phyloP scores from a whole-genome alignment of 495 filamentous ascomycete species.

The Daldinia vernicosa region DNA sequence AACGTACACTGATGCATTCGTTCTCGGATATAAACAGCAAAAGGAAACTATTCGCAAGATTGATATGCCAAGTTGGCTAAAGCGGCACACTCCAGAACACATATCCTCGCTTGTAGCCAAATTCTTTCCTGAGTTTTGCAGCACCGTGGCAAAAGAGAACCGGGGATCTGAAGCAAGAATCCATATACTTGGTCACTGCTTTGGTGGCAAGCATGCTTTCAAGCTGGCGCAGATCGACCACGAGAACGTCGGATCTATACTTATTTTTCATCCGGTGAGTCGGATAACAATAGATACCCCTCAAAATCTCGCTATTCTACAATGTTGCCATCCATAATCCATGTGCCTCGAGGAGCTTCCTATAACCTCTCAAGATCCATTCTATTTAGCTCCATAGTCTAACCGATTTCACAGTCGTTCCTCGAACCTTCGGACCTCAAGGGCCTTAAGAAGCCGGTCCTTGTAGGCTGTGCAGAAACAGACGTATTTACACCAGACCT shows the following conservation, averaged over 20 bases:
- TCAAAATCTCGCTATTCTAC: not conserved
- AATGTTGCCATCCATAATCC: not conserved
- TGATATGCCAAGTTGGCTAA: conserved; percentile 17
- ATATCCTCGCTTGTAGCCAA: conserved; percentile 10
- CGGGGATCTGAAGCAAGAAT: not conserved
- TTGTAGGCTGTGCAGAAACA: conserved; percentile 20
- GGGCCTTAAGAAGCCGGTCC: conserved; percentile 6
- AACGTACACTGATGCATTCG: not conserved
- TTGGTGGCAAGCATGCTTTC: conserved; percentile 25
- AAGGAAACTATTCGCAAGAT: conserved; percentile 23
- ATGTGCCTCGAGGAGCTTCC: not conserved
- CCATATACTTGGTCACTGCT: conserved; percentile 19
- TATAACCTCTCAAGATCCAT: not conserved
- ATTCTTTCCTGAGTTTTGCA: conserved; percentile 12
- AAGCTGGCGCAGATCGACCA: conserved; percentile 10
- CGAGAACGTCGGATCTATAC: conserved; percentile 8
- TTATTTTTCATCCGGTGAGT: conserved; percentile 21
- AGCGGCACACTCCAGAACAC: conserved; percentile 4
- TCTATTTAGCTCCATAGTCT: not conserved
- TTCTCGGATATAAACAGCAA: not conserved
- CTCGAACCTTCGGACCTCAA: conserved; percentile 10
- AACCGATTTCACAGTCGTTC: conserved; percentile 3
- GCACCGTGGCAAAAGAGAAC: not conserved
- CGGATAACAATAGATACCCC: not conserved
- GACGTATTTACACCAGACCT: conserved; percentile 24